phyloP scores from a whole-genome alignment of 176 grass and related monocot species.

The Rhynchospora tenuis region DNA sequence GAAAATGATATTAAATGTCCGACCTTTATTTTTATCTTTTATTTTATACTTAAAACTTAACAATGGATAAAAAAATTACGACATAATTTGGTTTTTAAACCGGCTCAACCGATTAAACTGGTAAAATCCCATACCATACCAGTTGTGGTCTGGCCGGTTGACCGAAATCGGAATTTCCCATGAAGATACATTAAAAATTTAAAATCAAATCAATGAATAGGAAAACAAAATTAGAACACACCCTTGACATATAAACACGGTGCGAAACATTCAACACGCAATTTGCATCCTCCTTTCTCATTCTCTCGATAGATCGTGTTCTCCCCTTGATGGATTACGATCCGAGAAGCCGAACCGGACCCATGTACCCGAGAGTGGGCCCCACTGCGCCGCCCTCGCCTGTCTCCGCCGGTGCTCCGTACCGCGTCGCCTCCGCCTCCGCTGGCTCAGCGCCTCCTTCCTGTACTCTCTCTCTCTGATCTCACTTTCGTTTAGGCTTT shows the following conservation, averaged over 20 bases:
- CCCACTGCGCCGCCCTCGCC: conserved; percentile 11
- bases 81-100: too few relatives aligned
- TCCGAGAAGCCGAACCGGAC: conserved; percentile 7
- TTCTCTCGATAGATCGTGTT: neutral
- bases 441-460: conserved; percentile 3
- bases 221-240: neutral
- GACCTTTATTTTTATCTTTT: too few relatives aligned
- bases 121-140: too few relatives aligned
- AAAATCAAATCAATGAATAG: too few relatives aligned
- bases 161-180: neutral
- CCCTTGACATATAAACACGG: neutral
- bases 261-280: conserved; percentile 10
- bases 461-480: conserved; percentile 8
- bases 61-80: too few relatives aligned
- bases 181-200: neutral
- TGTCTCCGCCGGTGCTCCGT: neutral
- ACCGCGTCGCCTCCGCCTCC: conserved; percentile 18
- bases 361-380: conserved; percentile 22
- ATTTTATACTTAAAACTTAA: too few relatives aligned
- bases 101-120: too few relatives aligned
- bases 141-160: too few relatives aligned
- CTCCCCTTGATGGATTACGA: conserved; percentile 16
- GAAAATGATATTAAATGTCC: too few relatives aligned
- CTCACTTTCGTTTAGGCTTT: neutral
- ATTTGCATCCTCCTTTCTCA: neutral